phyloP scores from a whole-genome alignment of 148 eudicot species.

The Suaeda aralocaspica region DNA sequence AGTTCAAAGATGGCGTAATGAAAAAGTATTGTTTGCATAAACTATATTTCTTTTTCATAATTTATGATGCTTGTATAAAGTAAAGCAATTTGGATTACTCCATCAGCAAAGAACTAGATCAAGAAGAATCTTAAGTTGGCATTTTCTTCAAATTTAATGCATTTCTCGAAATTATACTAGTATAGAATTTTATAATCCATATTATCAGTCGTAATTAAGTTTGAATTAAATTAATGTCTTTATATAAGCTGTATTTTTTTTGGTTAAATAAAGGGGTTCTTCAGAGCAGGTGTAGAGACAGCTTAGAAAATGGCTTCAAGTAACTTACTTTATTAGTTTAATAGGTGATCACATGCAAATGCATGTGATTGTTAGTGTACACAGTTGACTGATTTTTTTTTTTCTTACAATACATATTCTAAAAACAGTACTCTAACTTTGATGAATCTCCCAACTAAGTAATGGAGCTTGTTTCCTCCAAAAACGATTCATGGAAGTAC shows the following conservation, averaged over 20 bases:
- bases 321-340: not conserved
- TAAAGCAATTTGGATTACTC: not conserved
- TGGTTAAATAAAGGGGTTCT: not conserved
- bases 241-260: too few species aligned
- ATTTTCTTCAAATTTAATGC: not conserved
- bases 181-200: not conserved
- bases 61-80: not conserved
- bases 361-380: constrained; percentile 9
- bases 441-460: not conserved
- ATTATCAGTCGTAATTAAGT: not conserved
- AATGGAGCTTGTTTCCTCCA: not conserved
- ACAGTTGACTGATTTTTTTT: constrained; percentile 3
- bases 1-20: not conserved
- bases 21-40: not conserved
- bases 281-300: constrained; percentile 3
- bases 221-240: too few species aligned
- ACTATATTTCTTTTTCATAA: not conserved
- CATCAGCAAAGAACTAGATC: not conserved
- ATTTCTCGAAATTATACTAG: not conserved
- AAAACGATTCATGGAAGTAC: constrained; percentile 3
- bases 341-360: constrained; percentile 7
- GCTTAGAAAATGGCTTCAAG: not conserved
- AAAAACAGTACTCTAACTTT: not conserved
- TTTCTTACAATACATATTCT: not conserved
- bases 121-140: constrained; percentile 3